Conservation (phyloP, 768 basidiomycete species). For the Brasilioporus rufonigricans region DNA sequence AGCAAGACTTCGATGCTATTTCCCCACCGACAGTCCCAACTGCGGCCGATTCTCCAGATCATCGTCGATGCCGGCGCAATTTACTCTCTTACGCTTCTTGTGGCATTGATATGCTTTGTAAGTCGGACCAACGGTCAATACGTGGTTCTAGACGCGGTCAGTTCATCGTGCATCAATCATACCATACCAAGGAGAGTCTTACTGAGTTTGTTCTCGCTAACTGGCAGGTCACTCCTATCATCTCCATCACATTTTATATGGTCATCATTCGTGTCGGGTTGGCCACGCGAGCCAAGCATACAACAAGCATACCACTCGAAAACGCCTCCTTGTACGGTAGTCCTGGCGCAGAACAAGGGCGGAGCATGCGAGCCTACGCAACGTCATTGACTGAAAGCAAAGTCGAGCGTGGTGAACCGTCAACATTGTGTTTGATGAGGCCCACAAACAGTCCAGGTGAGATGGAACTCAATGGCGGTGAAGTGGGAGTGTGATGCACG, state of each 20-base stretch:
- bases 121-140: not conserved
- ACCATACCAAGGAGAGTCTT: not conserved
- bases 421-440: not conserved
- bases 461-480: not conserved
- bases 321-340: not conserved
- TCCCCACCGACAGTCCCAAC: not conserved
- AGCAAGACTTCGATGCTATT: not conserved
- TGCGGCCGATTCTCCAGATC: not conserved
- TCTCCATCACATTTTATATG: not conserved
- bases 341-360: not conserved
- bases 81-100: not conserved
- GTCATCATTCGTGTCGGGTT: not conserved
- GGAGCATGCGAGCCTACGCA: not conserved
- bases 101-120: not conserved
- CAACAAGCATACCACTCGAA: not conserved
- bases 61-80: not conserved
- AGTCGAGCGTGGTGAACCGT: not conserved
- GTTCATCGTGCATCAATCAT: not conserved
- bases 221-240: not conserved
- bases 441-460: not conserved
- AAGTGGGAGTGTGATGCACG: not conserved
- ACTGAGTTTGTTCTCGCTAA: not conserved
- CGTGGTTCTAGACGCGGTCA: not conserved
- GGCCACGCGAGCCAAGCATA: not conserved
- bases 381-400: not conserved